A percentile compares a stretch with the other conserved stretches of the same genome.
phyloP scores from a whole-genome alignment of 2,329 filamentous ascomycete genomes.

The Chalara sp. region DNA sequence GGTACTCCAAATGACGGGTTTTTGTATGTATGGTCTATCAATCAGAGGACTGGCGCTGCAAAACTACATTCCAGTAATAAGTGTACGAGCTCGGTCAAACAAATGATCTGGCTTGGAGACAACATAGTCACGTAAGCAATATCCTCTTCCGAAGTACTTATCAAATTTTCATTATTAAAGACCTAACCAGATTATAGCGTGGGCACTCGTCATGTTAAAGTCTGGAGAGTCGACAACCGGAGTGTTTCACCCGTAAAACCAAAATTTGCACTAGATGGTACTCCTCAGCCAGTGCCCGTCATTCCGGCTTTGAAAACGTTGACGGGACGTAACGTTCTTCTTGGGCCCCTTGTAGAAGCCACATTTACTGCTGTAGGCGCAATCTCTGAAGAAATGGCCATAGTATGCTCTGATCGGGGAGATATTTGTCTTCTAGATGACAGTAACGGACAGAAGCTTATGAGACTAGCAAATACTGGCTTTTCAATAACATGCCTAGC shows the following conservation, averaged over 20 bases:
- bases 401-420: constrained; percentile 82
- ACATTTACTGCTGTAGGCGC: constrained; percentile 74
- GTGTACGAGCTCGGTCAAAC: constrained; percentile 79
- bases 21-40: constrained; percentile 83
- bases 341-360: constrained; percentile 74
- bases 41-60: constrained; percentile 72
- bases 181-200: constrained; percentile 33
- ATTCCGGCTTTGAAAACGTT: constrained; percentile 58
- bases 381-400: constrained; percentile 65
- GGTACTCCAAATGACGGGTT: constrained; percentile 90
- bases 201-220: constrained; percentile 85
- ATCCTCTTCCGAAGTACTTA: too few species aligned
- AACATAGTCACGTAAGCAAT: constrained; percentile 62
- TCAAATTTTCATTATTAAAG: neutral
- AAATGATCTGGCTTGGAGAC: constrained; percentile 86
- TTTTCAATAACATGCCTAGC: constrained; percentile 45
- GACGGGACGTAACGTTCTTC: constrained; percentile 77
- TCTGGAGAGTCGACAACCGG: constrained; percentile 71
- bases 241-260: constrained; percentile 57
- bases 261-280: constrained; percentile 43
- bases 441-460: constrained; percentile 63
- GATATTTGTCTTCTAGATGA: constrained; percentile 84
- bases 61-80: constrained; percentile 82
- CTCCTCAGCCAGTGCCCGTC: constrained; percentile 26
- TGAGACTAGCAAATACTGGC: constrained; percentile 56